Conservation (phyloP, 2,329 filamentous ascomycete species). For the Trichophyton verrucosum region DNA sequence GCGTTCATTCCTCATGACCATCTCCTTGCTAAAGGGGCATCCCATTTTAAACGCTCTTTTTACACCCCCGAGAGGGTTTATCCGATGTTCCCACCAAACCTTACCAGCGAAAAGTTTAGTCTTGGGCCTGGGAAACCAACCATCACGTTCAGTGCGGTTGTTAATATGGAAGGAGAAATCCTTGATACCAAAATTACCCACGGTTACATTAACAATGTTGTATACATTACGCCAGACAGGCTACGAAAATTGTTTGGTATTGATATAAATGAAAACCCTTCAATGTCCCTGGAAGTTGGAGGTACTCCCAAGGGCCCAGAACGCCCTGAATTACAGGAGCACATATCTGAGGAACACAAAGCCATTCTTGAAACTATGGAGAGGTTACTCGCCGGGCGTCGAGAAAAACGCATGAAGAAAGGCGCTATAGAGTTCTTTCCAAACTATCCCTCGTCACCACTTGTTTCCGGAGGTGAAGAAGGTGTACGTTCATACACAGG, state of each 20-base stretch:
- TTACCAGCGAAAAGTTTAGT: conserved; percentile 42
- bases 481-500: conserved; percentile 20
- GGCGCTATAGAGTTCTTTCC: conserved; percentile 27
- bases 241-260: conserved; percentile 29
- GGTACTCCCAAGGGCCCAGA: conserved; percentile 18
- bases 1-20: conserved; percentile 45
- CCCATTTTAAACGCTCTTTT: conserved; percentile 41
- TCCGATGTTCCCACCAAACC: conserved; percentile 43
- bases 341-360: conserved; percentile 24
- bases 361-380: conserved; percentile 25
- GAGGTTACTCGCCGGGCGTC: conserved; percentile 30
- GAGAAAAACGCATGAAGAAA: conserved; percentile 25
- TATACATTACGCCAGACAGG: conserved; percentile 38
- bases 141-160: conserved; percentile 48
- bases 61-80: conserved; percentile 44
- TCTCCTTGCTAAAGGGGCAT: conserved; percentile 42
- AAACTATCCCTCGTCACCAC: conserved; percentile 9
- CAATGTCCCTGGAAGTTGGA: conserved; percentile 22
- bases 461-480: conserved; percentile 18
- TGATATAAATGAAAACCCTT: conserved; percentile 11
- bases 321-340: conserved; percentile 18
- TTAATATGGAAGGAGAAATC: conserved; percentile 41
- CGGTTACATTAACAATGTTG: conserved; percentile 44
- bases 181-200: conserved; percentile 43
- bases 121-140: conserved; percentile 42